Percentiles rank a stretch among this genome's conserved stretches.
Conservation (phyloP, 768 basidiomycete genomes). For the Mrakia gelida region DNA sequence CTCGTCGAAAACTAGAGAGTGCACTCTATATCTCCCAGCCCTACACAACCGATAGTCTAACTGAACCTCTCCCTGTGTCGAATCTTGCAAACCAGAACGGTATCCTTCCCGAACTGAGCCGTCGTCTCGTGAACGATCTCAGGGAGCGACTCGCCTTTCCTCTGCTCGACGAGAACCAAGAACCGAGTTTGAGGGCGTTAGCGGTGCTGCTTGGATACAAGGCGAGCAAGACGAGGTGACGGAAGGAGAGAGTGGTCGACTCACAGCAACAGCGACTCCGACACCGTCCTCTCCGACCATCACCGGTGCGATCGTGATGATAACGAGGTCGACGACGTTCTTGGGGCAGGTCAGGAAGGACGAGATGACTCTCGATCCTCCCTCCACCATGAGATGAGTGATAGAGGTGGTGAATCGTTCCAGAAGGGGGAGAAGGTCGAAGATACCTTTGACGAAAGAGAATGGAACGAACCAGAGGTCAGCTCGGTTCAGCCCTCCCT, state of each 20-base stretch:
- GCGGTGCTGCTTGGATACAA: not conserved
- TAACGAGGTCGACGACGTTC: conserved; percentile 61
- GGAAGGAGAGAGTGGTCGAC: conserved; percentile 1
- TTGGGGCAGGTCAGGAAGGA: conserved; percentile 55
- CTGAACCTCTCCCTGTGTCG: conserved; percentile 30
- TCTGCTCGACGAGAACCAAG: conserved; percentile 31
- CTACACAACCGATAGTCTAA: not conserved
- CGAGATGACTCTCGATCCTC: conserved; percentile 75
- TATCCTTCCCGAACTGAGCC: conserved; percentile 41
- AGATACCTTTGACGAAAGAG: conserved; percentile 1
- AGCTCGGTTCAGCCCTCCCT: not conserved
- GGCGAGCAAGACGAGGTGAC: not conserved
- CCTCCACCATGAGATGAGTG: conserved; percentile 87
- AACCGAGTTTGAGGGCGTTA: not conserved
- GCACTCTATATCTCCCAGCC: not conserved
- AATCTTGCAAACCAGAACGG: conserved; percentile 40
- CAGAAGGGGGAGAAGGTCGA: conserved; percentile 28
- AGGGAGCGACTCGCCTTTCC: conserved; percentile 36
- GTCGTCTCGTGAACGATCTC: conserved; percentile 37
- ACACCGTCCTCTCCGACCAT: conserved; percentile 58
- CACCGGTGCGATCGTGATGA: conserved; percentile 83
- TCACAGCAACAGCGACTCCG: conserved; percentile 37
- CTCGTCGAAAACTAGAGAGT: not conserved
- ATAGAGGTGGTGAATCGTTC: conserved; percentile 44
- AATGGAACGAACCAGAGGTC: not conserved